Conservation (phyloP, 163 green algal genomes). For the Smithsoniella earleae region DNA sequence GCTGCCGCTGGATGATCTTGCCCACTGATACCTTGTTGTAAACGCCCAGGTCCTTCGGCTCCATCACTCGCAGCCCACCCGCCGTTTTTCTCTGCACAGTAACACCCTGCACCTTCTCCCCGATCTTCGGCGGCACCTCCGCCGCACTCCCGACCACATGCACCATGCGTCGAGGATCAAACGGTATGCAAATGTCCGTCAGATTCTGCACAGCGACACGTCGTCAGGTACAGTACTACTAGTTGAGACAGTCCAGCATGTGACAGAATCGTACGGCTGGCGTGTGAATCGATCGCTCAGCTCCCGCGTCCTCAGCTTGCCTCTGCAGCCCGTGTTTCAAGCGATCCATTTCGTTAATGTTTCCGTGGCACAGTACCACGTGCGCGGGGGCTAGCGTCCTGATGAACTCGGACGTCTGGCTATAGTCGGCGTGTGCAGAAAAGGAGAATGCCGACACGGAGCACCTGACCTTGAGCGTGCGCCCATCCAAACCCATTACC, state of each 20-base stretch:
- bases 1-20: slow-evolving; percentile 41
- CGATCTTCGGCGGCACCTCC: slow-evolving; percentile 40
- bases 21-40: slow-evolving; percentile 31
- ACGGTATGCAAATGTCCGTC: background rate
- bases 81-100: slow-evolving; percentile 35
- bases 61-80: background rate
- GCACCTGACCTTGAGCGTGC: slow-evolving; percentile 43
- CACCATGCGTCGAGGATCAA: background rate
- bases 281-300: slow-evolving; percentile 62
- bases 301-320: slow-evolving; percentile 42
- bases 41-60: slow-evolving; percentile 18
- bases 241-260: slow-evolving; percentile 32
- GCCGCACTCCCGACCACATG: slow-evolving; percentile 56
- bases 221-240: background rate
- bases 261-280: slow-evolving; percentile 68
- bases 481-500: slow-evolving; percentile 58
- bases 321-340: slow-evolving; percentile 70
- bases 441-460: slow-evolving; percentile 68
- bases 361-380: slow-evolving; percentile 94
- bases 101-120: slow-evolving; percentile 39
- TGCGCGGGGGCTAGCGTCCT: slow-evolving; percentile 72
- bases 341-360: slow-evolving; percentile 74
- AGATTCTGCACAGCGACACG: slow-evolving; percentile 1
- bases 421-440: slow-evolving; percentile 92
- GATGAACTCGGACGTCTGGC: slow-evolving; percentile 91